Base-by-base conservation (phyloP, 2,329 filamentous ascomycete species). In the Alternaria gaisen region DNA sequence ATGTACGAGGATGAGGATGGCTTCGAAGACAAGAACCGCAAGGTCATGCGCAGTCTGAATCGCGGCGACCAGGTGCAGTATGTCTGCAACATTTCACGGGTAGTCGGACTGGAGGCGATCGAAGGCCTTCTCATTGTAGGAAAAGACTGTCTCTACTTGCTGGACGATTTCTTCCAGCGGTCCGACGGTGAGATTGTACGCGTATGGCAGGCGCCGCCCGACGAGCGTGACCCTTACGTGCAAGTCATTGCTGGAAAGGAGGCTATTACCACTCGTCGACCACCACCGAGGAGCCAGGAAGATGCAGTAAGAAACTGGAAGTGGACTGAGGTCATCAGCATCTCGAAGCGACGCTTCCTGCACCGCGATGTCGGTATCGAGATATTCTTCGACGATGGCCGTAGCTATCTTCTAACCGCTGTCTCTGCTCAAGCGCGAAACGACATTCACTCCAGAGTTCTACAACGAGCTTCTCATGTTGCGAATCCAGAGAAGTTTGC, bases 331-430 rank as follows among this genome's bases (percentile, higher is more conserved):
- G 89, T 98, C 14, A 91, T 98, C 68, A 97, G 94, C 75, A 91
- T 98, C 36, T 98, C 94, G 0, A 99, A 99, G 78, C 89, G 96
- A 20, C 90, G 94, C 7, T 99, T 98, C 77, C 81, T 99, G 4
- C 97, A 98, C 79, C 90, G 95, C 26, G 94, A 99, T 73, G 95
- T 99, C 12, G 93, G 93, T 0, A 89, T 98, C n/a, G 95, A 99
- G 75, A 87, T 97, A 3, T 99, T 99, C 81, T 99, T 99, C 76
- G 94, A 93, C 0, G 96, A 99, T 75, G 95, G 95, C 1, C 90
- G 93, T 57, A 99, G 95, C 80, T 99, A 98, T 76, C 84, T 99
- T 16, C 80, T 99, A 58, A 98, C 94, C 0, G 89, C 93, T 3
- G 90, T 93, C 58, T 93, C 91, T 36, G 85, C 91, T 0, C 80